A percentile compares a stretch with the other conserved stretches of the same genome.
phyloP scores from a whole-genome alignment of 73 alveolate genomes.

The Blepharisma japonicum region DNA sequence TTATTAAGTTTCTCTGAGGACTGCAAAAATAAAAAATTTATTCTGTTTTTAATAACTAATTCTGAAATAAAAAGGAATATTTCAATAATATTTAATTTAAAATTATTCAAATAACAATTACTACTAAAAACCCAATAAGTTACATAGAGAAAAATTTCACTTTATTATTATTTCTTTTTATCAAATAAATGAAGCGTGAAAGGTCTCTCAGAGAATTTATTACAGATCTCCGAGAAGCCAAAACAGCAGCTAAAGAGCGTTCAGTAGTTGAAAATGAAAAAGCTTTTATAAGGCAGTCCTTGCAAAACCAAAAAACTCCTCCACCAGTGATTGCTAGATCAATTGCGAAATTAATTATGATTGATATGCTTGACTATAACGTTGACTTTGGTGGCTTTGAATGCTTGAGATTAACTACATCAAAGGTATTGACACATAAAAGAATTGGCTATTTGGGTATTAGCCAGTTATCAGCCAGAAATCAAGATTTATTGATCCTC shows the following conservation, averaged over 20 bases:
- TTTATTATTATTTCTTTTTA: too few relatives aligned
- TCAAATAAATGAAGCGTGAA: background rate
- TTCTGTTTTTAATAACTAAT: too few relatives aligned
- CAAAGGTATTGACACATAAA: background rate
- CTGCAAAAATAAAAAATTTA: too few relatives aligned
- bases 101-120: too few relatives aligned
- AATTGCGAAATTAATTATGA: constrained; percentile 1
- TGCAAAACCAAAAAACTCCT: background rate
- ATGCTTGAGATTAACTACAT: background rate
- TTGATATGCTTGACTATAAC: constrained; percentile 17
- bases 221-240: constrained; percentile 9
- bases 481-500: background rate
- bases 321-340: background rate
- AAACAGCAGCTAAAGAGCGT: constrained; percentile 28
- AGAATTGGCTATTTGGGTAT: constrained; percentile 24
- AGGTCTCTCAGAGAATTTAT: background rate
- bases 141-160: too few relatives aligned
- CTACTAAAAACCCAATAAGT: too few relatives aligned
- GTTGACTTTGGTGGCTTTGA: background rate
- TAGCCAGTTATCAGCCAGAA: background rate
- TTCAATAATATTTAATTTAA: too few relatives aligned
- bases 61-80: too few relatives aligned
- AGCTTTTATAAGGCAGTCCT: background rate
- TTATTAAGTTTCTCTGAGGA: too few relatives aligned
- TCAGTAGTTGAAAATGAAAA: constrained; percentile 7